These are phyloP conservation scores for Endoconidiophora laricicola DNA, from an alignment of 2,329 filamentous ascomycete species.

Conservation along the genomic window DNA sequence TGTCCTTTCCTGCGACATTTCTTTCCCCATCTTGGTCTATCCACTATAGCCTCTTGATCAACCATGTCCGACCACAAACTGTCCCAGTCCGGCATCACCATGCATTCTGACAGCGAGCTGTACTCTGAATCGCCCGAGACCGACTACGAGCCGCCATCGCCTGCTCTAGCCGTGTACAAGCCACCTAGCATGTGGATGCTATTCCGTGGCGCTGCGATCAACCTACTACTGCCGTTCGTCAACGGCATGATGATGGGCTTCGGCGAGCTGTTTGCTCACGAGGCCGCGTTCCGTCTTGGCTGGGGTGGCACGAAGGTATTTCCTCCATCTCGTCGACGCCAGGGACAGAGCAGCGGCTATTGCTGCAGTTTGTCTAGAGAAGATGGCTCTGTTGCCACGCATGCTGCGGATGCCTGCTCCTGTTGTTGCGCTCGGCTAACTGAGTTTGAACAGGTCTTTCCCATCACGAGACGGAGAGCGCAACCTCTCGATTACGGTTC, in stretches of 20 bases:
- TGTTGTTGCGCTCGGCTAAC: slow-evolving; percentile 10
- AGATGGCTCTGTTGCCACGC: no score
- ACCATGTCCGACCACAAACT: slow-evolving; percentile 20
- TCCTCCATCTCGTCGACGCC: slow-evolving; percentile 16
- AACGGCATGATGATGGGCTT: slow-evolving; percentile 98
- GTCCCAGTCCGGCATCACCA: slow-evolving; percentile 57
- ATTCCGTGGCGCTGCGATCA: slow-evolving; percentile 79
- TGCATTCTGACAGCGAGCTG: slow-evolving; percentile 69
- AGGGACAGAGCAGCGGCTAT: slow-evolving; percentile 7
- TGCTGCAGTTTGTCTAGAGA: no score
- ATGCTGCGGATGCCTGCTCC: slow-evolving; percentile 1
- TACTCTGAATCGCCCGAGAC: slow-evolving; percentile 55
- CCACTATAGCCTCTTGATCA: neutral
- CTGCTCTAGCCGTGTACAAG: slow-evolving; percentile 66
- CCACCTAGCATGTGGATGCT: slow-evolving; percentile 79
- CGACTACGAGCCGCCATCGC: slow-evolving; percentile 44
- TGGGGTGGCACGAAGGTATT: slow-evolving; percentile 86
- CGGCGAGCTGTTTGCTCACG: slow-evolving; percentile 90
- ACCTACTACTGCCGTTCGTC: slow-evolving; percentile 84
- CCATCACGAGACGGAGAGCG: slow-evolving; percentile 40
- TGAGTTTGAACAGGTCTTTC: slow-evolving; percentile 33
- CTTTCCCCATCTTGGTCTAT: neutral
- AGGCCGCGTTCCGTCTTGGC: slow-evolving; percentile 80
- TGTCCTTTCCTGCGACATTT: neutral
- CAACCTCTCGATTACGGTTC: slow-evolving; percentile 66